Evolutionary conservation across 1,139 yeast genomes (phyloP).

Genomic region (Pneumocystis jirovecii): DNA sequence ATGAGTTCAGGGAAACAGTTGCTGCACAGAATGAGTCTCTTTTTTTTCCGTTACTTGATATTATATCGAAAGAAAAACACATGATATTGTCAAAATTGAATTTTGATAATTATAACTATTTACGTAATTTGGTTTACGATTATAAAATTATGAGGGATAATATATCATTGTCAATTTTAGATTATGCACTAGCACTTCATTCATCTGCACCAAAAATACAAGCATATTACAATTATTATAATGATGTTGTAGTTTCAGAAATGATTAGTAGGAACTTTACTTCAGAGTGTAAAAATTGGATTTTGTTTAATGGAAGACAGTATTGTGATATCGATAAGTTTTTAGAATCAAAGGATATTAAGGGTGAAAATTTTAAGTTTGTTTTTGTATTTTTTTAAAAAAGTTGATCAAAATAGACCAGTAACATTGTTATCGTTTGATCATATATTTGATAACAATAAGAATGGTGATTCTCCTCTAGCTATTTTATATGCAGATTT

Average conservation of each 20-base stretch:
- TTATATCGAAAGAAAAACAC: constrained; percentile 16
- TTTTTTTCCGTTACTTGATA: constrained; percentile 21
- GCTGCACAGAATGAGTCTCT: constrained; percentile 5
- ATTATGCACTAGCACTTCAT: constrained; percentile 29
- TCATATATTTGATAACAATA: constrained; percentile 30
- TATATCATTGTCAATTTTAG: neutral
- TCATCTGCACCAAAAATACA: constrained; percentile 46
- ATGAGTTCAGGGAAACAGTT: neutral
- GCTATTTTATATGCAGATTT: constrained; percentile 39
- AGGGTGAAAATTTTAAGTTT: constrained; percentile 7
- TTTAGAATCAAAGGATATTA: constrained; percentile 44
- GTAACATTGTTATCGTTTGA: constrained; percentile 10
- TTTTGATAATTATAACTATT: constrained; percentile 17
- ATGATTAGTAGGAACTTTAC: constrained; percentile 19
- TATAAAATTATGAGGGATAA: neutral
- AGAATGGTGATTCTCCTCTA: constrained; percentile 24
- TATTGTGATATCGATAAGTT: constrained; percentile 52
- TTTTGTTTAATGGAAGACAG: constrained; percentile 35
- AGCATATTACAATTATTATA: constrained; percentile 45
- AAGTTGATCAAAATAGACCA: constrained; percentile 1
- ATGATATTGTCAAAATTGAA: constrained; percentile 35
- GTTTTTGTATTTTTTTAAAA: neutral
- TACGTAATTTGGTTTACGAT: neutral
- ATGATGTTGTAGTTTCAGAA: constrained; percentile 21
- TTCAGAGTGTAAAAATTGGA: constrained; percentile 34